phyloP scores from a whole-genome alignment of 352 stramenopile species.

The Elongisporangium anandrum region DNA sequence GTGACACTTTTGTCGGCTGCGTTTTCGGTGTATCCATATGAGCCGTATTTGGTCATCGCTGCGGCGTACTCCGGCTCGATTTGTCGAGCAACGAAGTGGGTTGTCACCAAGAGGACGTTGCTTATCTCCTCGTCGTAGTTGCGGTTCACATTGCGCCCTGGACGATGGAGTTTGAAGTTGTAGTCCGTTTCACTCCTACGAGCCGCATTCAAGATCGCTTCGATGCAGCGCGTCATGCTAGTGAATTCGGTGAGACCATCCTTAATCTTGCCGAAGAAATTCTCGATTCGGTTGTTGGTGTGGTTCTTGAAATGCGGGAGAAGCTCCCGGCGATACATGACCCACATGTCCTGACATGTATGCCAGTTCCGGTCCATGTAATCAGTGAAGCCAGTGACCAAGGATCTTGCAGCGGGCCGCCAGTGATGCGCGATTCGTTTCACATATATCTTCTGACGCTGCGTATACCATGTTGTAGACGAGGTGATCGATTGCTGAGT shows the following conservation, averaged over 20 bases:
- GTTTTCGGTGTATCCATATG: conserved; percentile 6
- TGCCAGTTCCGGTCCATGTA: conserved; percentile 24
- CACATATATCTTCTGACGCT: neutral
- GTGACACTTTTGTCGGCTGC: neutral
- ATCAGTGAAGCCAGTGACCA: conserved; percentile 3
- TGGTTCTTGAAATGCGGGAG: conserved; percentile 14
- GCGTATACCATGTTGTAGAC: conserved; percentile 11
- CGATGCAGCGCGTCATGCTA: conserved; percentile 6
- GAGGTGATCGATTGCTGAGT: conserved; percentile 1
- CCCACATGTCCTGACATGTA: conserved; percentile 19
- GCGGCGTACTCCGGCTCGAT: conserved; percentile 12
- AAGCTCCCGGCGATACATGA: conserved; percentile 9
- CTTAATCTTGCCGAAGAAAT: conserved; percentile 10
- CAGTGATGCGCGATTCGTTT: neutral
- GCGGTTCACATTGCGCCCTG: conserved; percentile 1
- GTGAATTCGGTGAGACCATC: neutral
- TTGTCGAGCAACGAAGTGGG: conserved; percentile 13
- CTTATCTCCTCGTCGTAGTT: conserved; percentile 20
- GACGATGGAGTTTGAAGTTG: neutral
- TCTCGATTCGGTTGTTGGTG: conserved; percentile 16
- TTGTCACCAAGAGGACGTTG: conserved; percentile 11
- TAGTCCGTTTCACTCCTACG: conserved; percentile 5
- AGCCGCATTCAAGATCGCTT: conserved; percentile 6
- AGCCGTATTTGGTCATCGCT: conserved; percentile 4
- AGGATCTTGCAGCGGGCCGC: neutral